These are phyloP conservation scores for Chamaecrista fasciculata DNA, from an alignment of 306 rosid species.

Conservation along the genomic window DNA sequence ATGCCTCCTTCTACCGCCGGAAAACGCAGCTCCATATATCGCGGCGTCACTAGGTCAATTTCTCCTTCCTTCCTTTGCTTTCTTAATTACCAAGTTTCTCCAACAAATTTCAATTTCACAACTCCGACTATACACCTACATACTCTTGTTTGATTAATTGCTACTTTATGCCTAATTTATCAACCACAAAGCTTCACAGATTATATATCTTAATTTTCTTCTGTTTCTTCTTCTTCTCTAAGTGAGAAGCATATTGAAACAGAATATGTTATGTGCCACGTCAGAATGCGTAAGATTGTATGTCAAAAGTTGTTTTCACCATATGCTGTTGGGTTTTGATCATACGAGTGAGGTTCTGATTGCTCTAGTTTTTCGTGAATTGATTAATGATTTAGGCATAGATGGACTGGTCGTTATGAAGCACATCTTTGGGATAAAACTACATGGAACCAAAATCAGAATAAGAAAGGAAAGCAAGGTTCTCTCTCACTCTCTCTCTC, in stretches of 20 bases:
- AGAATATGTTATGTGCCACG: neutral
- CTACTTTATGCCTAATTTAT: too few relatives aligned
- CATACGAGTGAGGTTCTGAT: too few relatives aligned
- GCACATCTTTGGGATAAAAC: constrained; percentile 99
- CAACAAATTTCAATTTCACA: too few relatives aligned
- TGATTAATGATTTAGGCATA: constrained; percentile 57
- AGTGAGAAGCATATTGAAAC: neutral
- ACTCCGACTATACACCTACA: too few relatives aligned
- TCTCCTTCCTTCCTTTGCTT: constrained; percentile 4
- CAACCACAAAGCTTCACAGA: neutral
- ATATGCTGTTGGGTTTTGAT: neutral
- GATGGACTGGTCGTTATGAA: constrained; percentile 99
- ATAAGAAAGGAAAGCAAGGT: constrained; percentile 99
- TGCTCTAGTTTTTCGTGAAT: constrained; percentile 24
- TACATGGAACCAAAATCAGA: constrained; percentile 99
- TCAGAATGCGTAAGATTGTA: neutral
- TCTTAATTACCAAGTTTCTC: too few relatives aligned
- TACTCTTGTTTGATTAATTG: too few relatives aligned
- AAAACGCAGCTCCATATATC: constrained; percentile 94
- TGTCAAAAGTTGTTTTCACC: neutral
- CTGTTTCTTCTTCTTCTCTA: neutral
- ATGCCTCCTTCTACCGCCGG: constrained; percentile 99
- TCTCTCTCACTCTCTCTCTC: neutral
- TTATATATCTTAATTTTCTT: too few relatives aligned
- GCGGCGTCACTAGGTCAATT: constrained; percentile 86